Base-by-base conservation (phyloP, 116 monocot species). In the Dioscorea cayenensis region DNA sequence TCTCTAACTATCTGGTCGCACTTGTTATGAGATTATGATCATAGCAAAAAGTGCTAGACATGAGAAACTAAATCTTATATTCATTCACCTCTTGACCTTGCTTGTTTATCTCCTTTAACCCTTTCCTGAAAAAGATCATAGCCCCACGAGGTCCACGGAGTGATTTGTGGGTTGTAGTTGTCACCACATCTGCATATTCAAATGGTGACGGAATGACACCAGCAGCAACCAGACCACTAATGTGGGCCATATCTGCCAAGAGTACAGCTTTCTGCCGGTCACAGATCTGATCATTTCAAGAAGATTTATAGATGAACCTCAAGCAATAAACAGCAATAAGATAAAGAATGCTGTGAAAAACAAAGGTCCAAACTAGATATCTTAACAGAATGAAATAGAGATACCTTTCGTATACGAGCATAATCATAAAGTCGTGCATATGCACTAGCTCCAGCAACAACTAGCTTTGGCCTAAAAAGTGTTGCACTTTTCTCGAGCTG, bases 361-460 rank as follows among this genome's bases (percentile, higher is more conserved):
- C 4, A 16, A 14, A 37, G 20, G 18, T 62, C 0, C 17, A 58
- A 49, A 36, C 60, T 50, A 20, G 55, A 55, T n/a, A 55, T 55
- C 2, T 55, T 55, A 43, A 43, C 43, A 43, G 43, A 43, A 43
- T 55, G 55, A 55, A n/a, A 22, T 27, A 63, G 60, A 7, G 35
- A 62, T 80, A 84, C 99, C 94, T 99, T 99, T 17, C 94, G 74
- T n/a, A 99, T 94, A 28, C 81, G 85, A 49, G 76, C 91, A 87
- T 99, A 99, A 68, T 99, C 99, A 84, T 99, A 99, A 18, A 99
- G 85, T 49, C 99, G 99, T 73, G 94, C 87, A 78, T 99, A 99
- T 51, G 99, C 99, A 79, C 99, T 99, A 35, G 99, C 99, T 79
- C 99, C 99, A 49, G 99, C 99, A 83, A 99, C 91, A 19, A 99